phyloP scores from a whole-genome alignment of 2,329 filamentous ascomycete genomes.

The Coniochaeta ligniaria region DNA sequence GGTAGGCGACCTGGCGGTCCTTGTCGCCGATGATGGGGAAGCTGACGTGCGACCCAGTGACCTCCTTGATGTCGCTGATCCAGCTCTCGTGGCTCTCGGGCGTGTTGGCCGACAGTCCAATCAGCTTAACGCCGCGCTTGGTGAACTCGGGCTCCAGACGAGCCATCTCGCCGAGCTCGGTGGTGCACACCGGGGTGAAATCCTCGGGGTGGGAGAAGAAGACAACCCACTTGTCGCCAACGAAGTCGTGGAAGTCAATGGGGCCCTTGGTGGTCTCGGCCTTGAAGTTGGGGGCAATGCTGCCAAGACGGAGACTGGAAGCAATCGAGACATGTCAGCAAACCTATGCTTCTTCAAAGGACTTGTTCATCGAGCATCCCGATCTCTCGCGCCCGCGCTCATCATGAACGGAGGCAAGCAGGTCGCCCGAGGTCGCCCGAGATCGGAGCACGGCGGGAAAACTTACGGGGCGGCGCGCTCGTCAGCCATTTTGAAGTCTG shows the following conservation, averaged over 20 bases:
- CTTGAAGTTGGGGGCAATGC: constrained; percentile 71
- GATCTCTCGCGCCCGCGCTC: neutral
- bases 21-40: constrained; percentile 83
- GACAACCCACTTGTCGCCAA: constrained; percentile 72
- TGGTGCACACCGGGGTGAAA: constrained; percentile 94
- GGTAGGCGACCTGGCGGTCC: constrained; percentile 65
- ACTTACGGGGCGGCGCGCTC: constrained; percentile 26
- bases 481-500: constrained; percentile 23
- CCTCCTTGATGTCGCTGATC: constrained; percentile 84
- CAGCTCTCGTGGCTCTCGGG: constrained; percentile 77
- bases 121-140: constrained; percentile 83
- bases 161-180: constrained; percentile 87
- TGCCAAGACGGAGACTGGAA: constrained; percentile 55
- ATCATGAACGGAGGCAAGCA: neutral
- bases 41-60: constrained; percentile 59
- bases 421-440: neutral
- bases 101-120: constrained; percentile 83
- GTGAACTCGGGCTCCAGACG: constrained; percentile 84
- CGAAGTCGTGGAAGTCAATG: constrained; percentile 78
- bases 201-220: constrained; percentile 84
- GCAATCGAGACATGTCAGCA: neutral
- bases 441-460: neutral
- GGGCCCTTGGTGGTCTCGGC: constrained; percentile 72
- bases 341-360: neutral
- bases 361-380: too few species aligned